Base-by-base conservation (phyloP, 805 yeast species). In the Yarrowia deformans region DNA sequence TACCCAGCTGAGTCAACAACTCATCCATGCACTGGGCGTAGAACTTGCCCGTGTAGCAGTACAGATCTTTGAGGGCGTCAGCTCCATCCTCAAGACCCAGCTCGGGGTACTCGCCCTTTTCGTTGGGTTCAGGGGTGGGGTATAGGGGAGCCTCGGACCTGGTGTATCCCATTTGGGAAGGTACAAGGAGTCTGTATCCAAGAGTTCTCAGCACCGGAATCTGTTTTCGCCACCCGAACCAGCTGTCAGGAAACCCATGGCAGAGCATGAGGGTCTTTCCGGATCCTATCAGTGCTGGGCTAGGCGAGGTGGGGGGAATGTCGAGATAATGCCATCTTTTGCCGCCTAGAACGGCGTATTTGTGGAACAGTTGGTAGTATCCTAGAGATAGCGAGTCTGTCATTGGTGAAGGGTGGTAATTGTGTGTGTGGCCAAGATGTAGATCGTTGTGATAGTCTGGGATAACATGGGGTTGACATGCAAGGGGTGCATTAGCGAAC, bases 321-420 rank as follows among this genome's bases (percentile, higher is more conserved):
- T 67, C 69, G 35, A 67, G 52, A 40, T 67, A 67, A 8, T 67
- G 69, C 69, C 69, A 67, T 58, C 68, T 18, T 58, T 58, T 67
- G 8, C 34, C 50, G 10, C 54, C 52, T 5, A 67, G 23, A 16
- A 67, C 35, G 50, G 69, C 69, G 42, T 67, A 55, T 14, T 29
- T 18, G 54, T 67, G 69, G 42, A 23, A 67, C 23, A 67, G 42
- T 2, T 19, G 6, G 37, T 67, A 67, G 68, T 67, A 67, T 32
- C 43, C 68, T 35, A 58, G 48, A 1, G 40, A 43, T 14, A 63
- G 68, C 5, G 18, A 16, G 46, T 49, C 54, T 2, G 32, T 18
- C 45, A 39, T 54, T n/a, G 42, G 6, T 13, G 42, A 12, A 39
- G 42, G 10, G 16, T 39, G 13, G 6, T 7, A 16, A n/a, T 35